Conservation (phyloP, 305 asterid species). For the Solanum hybrid region DNA sequence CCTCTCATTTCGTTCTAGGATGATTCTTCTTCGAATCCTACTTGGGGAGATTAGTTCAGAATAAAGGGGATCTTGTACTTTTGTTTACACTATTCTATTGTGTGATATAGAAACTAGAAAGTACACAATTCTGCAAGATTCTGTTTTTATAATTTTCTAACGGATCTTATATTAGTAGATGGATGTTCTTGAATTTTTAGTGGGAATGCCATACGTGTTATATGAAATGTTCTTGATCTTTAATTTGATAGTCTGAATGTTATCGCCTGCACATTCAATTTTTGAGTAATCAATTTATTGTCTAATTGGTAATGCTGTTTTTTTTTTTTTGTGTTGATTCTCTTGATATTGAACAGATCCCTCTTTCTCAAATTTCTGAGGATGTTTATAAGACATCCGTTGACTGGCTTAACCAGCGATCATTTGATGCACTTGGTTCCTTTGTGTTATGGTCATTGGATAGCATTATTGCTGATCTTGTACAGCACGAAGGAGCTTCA, state of each 20-base stretch:
- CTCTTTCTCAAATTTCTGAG: conserved; percentile 24
- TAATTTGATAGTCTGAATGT: neutral
- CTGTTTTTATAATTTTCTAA: neutral
- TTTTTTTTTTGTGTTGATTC: neutral
- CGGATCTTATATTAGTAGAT: neutral
- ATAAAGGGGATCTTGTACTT: neutral
- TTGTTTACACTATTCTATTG: neutral
- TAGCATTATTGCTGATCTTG: conserved; percentile 24
- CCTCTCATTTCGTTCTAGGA: neutral
- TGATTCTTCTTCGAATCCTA: neutral
- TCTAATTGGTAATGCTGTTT: neutral
- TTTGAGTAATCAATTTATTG: neutral
- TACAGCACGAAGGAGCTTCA: conserved; percentile 26
- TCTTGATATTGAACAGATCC: conserved; percentile 14
- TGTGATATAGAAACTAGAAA: neutral
- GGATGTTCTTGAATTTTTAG: neutral
- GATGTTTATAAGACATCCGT: conserved; percentile 27
- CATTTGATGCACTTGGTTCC: conserved; percentile 23
- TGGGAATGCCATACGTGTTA: neutral
- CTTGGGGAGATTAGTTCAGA: neutral
- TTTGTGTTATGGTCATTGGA: conserved; percentile 34
- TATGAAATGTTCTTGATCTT: neutral
- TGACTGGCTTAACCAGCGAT: conserved; percentile 32
- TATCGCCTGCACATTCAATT: neutral
- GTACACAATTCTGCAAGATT: neutral